Conservation (phyloP, 164 flowering plant species). For the Tetracentron sinense region DNA sequence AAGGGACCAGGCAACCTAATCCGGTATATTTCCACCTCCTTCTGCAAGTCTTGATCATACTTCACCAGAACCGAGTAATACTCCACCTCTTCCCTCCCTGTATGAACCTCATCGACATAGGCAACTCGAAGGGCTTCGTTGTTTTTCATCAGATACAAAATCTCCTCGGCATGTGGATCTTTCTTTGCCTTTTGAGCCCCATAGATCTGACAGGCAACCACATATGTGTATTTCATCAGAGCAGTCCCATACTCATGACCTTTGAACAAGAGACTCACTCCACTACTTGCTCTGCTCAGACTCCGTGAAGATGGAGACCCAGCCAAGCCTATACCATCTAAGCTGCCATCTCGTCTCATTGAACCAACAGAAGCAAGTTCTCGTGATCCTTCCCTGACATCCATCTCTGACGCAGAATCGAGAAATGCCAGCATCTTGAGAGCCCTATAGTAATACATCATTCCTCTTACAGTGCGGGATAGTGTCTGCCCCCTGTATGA, state of each 20-base stretch:
- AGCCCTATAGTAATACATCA: constrained; percentile 96
- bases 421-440: constrained; percentile 84
- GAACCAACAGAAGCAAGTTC: constrained; percentile 49
- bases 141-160: constrained; percentile 64
- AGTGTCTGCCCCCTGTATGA: constrained; percentile 95
- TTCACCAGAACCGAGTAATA: constrained; percentile 91
- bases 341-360: constrained; percentile 19
- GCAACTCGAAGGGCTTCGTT: constrained; percentile 95
- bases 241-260: constrained; percentile 76
- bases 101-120: constrained; percentile 74
- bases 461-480: constrained; percentile 91
- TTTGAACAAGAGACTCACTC: constrained; percentile 56
- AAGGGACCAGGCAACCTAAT: constrained; percentile 82
- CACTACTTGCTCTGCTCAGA: constrained; percentile 40
- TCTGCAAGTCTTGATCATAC: constrained; percentile 59
- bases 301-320: constrained; percentile 28
- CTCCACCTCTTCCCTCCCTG: constrained; percentile 60
- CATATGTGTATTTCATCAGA: constrained; percentile 85
- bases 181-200: constrained; percentile 71
- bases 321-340: constrained; percentile 27
- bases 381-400: constrained; percentile 59
- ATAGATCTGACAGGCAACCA: constrained; percentile 83
- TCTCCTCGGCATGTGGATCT: constrained; percentile 75
- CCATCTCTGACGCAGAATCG: constrained; percentile 90
- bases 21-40: constrained; percentile 86